A percentile compares a stretch with the other conserved stretches of the same genome.
Conservation (phyloP, 2,329 filamentous ascomycete genomes). For the Colletotrichum lupini region DNA sequence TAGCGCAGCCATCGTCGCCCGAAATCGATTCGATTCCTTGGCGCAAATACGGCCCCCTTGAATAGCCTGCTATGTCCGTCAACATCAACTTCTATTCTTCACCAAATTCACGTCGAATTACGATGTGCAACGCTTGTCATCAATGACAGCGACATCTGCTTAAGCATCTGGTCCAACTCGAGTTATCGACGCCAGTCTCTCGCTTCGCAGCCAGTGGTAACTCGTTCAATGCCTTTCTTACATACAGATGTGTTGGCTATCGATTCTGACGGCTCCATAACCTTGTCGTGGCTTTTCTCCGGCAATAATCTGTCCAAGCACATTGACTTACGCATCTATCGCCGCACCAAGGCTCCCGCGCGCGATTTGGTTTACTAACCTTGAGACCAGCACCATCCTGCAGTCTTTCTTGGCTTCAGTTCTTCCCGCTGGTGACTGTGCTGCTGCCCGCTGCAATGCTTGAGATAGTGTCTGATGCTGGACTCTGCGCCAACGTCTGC, state of each 20-base stretch:
- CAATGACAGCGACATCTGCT: slow-evolving; percentile 25
- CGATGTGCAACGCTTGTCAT: slow-evolving; percentile 20
- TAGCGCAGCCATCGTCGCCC: slow-evolving; percentile 24
- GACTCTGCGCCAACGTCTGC: not conserved
- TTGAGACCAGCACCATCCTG: not conserved
- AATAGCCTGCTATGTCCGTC: not conserved
- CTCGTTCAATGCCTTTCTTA: not conserved
- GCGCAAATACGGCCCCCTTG: slow-evolving; percentile 7
- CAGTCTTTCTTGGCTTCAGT: slow-evolving; percentile 9
- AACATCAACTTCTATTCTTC: not conserved
- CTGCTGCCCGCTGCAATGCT: slow-evolving; percentile 14
- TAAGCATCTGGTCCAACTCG: not conserved
- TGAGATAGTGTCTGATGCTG: slow-evolving; percentile 7
- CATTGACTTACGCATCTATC: not conserved
- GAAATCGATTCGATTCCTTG: slow-evolving; percentile 19
- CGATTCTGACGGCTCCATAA: not conserved
- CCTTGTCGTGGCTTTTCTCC: not conserved
- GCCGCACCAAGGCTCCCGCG: slow-evolving; percentile 6
- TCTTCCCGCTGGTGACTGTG: not conserved
- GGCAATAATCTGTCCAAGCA: not conserved
- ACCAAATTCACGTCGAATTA: slow-evolving; percentile 11
- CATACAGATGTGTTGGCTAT: slow-evolving; percentile 4
- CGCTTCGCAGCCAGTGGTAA: slow-evolving; percentile 12
- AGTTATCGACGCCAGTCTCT: not conserved
- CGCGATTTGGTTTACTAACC: slow-evolving; percentile 7